Percentiles rank a stretch among this genome's conserved stretches.
Conservation (phyloP, 2,329 filamentous ascomycete genomes). For the Pseudocercospora fuligena region DNA sequence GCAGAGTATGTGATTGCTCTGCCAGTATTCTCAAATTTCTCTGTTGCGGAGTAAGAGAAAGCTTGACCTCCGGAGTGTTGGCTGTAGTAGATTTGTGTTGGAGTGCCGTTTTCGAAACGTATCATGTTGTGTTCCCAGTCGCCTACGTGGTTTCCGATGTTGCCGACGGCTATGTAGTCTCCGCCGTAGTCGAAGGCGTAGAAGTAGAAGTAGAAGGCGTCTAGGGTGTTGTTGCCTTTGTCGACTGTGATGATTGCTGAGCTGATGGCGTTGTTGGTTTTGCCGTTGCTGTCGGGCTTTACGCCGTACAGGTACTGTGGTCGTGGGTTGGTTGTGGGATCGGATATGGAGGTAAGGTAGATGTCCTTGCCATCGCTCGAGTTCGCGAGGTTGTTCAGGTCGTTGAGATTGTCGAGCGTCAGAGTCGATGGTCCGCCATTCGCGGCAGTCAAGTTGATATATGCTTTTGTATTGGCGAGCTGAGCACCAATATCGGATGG, state of each 20-base stretch:
- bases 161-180: constrained; percentile 31
- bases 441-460: constrained; percentile 39
- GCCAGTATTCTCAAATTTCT: constrained; percentile 52
- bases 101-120: constrained; percentile 62
- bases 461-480: constrained; percentile 47
- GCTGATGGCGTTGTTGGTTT: constrained; percentile 56
- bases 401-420: constrained; percentile 49
- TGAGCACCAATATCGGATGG: constrained; percentile 52
- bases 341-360: constrained; percentile 53
- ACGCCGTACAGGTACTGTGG: constrained; percentile 57
- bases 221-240: constrained; percentile 58
- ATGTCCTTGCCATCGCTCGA: constrained; percentile 39
- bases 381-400: constrained; percentile 48
- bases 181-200: constrained; percentile 60
- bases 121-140: constrained; percentile 69
- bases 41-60: constrained; percentile 61
- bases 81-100: constrained; percentile 64
- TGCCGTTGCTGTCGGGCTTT: constrained; percentile 56
- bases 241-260: constrained; percentile 63
- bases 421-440: constrained; percentile 41
- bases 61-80: constrained; percentile 68
- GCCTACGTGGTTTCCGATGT: constrained; percentile 63
- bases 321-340: constrained; percentile 38
- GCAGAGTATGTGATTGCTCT: constrained; percentile 62
- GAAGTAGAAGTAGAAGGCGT: constrained; percentile 69